Evolutionary conservation across 371 early-diverging fungal genomes (phyloP), one percentile per base, ranked within the genome.

Genomic region (Ordospora pajunii): DNA sequence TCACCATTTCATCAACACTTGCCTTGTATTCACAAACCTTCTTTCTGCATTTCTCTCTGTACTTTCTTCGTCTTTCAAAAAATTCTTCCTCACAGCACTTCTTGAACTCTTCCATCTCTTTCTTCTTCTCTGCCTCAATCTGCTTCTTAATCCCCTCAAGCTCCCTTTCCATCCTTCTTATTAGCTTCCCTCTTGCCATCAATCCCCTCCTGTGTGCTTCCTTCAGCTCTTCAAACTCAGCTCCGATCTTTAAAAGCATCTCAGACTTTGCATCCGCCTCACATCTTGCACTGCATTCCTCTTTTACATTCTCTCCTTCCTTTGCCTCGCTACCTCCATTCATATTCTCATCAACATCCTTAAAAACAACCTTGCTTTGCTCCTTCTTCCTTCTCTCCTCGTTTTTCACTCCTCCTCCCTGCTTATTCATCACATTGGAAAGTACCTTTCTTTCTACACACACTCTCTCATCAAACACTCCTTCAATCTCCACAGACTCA

Each of bases 151-250:
- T 40, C 48, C 45, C 63, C 32, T 72, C 44, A 19, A 72, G 48
- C 14, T 79, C 80, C 53, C 71, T 79, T 9, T 76, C 73, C 50
- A 80, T 66, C 12, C 53, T 37, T 17, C 50, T 64, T 40, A 69
- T 73, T 19, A 80, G 44, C 50, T 69, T 76, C 25, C 65, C 69
- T 32, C 76, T 71, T n/a, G 73, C 68, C 21, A 37, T 45, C 12
- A 80, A 50, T 43, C 69, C 67, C 43, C 44, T 72, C 52, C 67
- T 73, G 45, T 80, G 80, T 25, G 67, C 23, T 17, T 80, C 80
- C 58, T 76, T 80, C n/a, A 80, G 68, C 12, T 69, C 66, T 17
- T 48, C 68, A 37, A 80, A 66, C 64, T 80, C 80, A 42, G 72
- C 66, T 43, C 76, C 73, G n/a, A 80, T 73, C 23, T 25, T 66